phyloP scores from a whole-genome alignment of 768 basidiomycete species.

The Auricularia cornea region DNA sequence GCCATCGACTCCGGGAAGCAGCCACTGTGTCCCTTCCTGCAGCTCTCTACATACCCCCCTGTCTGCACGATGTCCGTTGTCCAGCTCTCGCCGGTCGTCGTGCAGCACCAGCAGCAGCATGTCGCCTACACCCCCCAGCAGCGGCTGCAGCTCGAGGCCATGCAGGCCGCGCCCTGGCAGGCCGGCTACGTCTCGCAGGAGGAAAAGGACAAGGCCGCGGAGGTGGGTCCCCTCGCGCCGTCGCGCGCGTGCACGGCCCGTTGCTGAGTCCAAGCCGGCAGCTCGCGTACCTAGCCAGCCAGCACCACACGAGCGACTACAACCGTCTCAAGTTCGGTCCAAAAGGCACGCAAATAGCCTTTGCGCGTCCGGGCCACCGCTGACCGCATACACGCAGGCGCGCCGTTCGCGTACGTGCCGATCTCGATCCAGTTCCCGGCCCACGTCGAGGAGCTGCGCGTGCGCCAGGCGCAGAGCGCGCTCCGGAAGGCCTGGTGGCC shows the following conservation, averaged over 20 bases:
- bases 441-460: conserved; percentile 43
- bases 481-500: conserved; percentile 44
- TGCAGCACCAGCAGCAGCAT: background rate
- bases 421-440: conserved; percentile 56
- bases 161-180: background rate
- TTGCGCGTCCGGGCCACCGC: background rate
- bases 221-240: too few relatives aligned
- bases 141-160: background rate
- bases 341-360: conserved; percentile 16
- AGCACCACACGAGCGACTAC: conserved; percentile 67
- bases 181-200: background rate
- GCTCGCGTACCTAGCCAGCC: conserved; percentile 56
- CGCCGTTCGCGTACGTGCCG: conserved; percentile 50
- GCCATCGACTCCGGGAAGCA: too few relatives aligned
- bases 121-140: background rate
- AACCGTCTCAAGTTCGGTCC: conserved; percentile 59
- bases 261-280: conserved; percentile 13
- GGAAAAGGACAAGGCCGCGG: conserved; percentile 4
- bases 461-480: conserved; percentile 37
- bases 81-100: background rate
- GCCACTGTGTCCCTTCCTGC: background rate
- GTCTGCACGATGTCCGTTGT: background rate
- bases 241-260: too few relatives aligned
- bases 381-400: conserved; percentile 32
- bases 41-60: background rate